Evolutionary conservation across 2,329 filamentous ascomycete genomes (phyloP), one percentile per base, ranked within the genome.

Genomic region (Chalaropsis thielavioides): DNA sequence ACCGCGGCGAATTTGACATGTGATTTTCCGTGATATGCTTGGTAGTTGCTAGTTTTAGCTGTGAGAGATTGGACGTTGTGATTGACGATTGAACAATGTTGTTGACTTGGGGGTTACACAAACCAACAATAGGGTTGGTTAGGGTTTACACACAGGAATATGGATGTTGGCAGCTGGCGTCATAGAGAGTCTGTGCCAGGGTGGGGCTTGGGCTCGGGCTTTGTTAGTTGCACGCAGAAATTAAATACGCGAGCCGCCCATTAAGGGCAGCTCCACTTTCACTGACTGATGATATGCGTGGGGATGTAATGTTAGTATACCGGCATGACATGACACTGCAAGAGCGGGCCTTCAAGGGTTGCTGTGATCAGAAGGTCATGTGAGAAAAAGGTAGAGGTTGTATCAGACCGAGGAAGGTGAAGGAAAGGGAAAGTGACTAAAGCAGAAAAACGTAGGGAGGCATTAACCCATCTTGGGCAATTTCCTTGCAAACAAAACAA

Each of bases 241-340:
- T 31, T 54, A 54, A 54, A 54, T 54, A 54, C 49, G 49, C 49
- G 24, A 54, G n/a, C n/a, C n/a, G 49, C 19, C 49, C 49, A 54
- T 54, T 54, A 54, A 54, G 49, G 24, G 49, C 40, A 1, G 8
- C 15, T 15, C 8, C 40, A 41, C 8, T 41, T n/a, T 46, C 19
- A n/a, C 44, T 46, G 44, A 19, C 44, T 22, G 49, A 31, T 54
- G 49, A 31, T 54, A 6, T 54, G 49, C 24, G 24, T 54, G n/a
- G 24, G 49, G 49, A 41, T 41, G 40, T 41, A 41, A 24, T 54
- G 24, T 24, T 54, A 27, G 24, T n/a, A 46, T 6, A 17, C 17
- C 24, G 15, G 49, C 8, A 54, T 22, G 49, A 54, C 24, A n/a
- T 24, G 22, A 19, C 24, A 24, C 15, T 7, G 10, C 19, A 24